phyloP scores from a whole-genome alignment of 805 yeast genomes.

The Candida orba region DNA sequence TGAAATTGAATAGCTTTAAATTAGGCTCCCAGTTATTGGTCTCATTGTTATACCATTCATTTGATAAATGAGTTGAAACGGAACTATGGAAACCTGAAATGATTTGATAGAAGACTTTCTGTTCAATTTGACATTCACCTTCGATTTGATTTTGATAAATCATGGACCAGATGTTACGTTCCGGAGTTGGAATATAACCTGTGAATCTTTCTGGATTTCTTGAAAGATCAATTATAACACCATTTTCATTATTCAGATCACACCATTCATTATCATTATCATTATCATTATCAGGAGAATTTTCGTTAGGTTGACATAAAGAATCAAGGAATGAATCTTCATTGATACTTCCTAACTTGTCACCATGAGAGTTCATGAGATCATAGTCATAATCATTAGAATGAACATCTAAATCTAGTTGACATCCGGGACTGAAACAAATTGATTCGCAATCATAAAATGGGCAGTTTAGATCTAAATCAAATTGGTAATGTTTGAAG shows the following conservation, averaged over 20 bases:
- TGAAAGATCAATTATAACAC: slow-evolving; percentile 78
- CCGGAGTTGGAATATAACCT: slow-evolving; percentile 91
- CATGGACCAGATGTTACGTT: slow-evolving; percentile 87
- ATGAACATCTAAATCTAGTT: slow-evolving; percentile 24
- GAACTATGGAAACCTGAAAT: slow-evolving; percentile 94
- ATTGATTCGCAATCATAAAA: slow-evolving; percentile 63
- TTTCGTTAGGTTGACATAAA: slow-evolving; percentile 24
- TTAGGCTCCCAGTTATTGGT: slow-evolving; percentile 84
- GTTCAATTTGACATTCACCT: slow-evolving; percentile 67
- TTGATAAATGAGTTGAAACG: slow-evolving; percentile 85
- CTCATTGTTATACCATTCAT: slow-evolving; percentile 65
- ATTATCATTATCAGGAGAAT: slow-evolving; percentile 22
- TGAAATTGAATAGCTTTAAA: slow-evolving; percentile 69
- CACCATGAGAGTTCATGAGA: slow-evolving; percentile 18
- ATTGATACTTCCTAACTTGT: slow-evolving; percentile 41
- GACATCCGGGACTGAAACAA: slow-evolving; percentile 25
- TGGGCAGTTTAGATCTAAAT: slow-evolving; percentile 79
- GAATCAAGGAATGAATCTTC: slow-evolving; percentile 32
- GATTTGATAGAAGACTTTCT: slow-evolving; percentile 78
- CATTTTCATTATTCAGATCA: slow-evolving; percentile 58
- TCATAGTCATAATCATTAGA: slow-evolving; percentile 22
- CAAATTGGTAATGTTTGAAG: slow-evolving; percentile 66
- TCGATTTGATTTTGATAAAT: slow-evolving; percentile 68
- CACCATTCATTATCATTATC: slow-evolving; percentile 58
- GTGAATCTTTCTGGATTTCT: slow-evolving; percentile 95